Evolutionary conservation across 2,329 filamentous ascomycete genomes (phyloP), one percentile per base, ranked within the genome.

Genomic region (Aspergillus pseudonomiae): DNA sequence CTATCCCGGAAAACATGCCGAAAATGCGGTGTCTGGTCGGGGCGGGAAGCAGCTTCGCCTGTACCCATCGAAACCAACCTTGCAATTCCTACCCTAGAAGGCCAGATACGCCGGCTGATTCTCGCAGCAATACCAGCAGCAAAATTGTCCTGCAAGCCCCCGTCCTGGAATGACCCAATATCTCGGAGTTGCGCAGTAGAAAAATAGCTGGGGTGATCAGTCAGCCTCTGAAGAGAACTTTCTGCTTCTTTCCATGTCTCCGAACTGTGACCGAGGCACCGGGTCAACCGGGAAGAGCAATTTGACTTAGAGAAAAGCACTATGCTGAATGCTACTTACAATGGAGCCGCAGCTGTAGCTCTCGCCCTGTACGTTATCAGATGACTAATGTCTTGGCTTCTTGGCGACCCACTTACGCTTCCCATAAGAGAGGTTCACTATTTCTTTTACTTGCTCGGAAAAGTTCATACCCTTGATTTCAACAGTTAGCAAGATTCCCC

Each of bases 1-100:
- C 70, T 54, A 24, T 72, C 64, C 7, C 60, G 59, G 39, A 70
- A 69, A 30, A 72, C 50, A 32, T 72, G 59, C 16, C 65, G 65
- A 52, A 72, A 72, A 57, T 68, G 39, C 2, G 60, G 66, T 12
- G 67, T 68, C 10, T 58, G 48, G 16, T 65, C 26, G 30, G 30
- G 39, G 3, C 32, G 39, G 19, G 36, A 6, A 26, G 60, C 12
- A 4, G 43, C 39, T 14, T 24, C 60, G n/a, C 68, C 60, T 21
- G 65, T 71, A 2, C 67, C 65, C 4, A 71, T n/a, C 3, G 65
- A 71, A 1, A 71, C 28, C 6, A 70, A 57, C 41, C 64, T 43
- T 53, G 24, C 64, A 6, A 66, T 62, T 2, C 65, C 63, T 12
- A 53, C 55, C 28, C 19, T 60, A 1, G 30, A 54, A 0, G 65